Evolutionary conservation across 345 rosid species (phyloP), one percentile per base, ranked within the genome.

Genomic region (Eutrema yunnanense): DNA sequence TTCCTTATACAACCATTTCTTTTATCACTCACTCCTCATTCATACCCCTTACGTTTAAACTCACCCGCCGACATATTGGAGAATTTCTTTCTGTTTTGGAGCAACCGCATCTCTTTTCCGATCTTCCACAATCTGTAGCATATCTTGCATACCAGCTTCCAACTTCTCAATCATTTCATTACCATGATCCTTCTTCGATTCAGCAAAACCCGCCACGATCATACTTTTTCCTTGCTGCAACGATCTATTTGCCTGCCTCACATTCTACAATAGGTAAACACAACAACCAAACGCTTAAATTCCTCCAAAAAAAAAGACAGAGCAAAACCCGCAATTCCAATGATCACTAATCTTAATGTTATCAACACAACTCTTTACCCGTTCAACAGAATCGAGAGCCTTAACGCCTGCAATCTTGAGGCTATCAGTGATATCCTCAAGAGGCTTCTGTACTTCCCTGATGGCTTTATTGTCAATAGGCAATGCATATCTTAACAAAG

Each of bases 391-490:
- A 77, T 91, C 99, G 9, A 95, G 96, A 32, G 93, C 97, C 81
- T 82, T 91, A 44, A 89, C 78, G 29, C 99, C 97, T 27, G 99
- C 76, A 69, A 88, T 54, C 86, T 88, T 91, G 83, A 95, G 97
- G 79, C 95, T 86, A 19, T 95, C 96, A 0, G 97, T 84, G 78
- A 95, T 91, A 75, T 91, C 97, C 74, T 95, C 97, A 2, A 95
- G 96, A 1, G 99, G 99, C 67, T 89, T 95, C 56, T 95, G 99
- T 0, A 95, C 99, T 75, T 89, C 93, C 78, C 99, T 86, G 41
- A 89, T 84, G 72, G 99, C 96, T 73, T 89, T 91, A 63, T 88
- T 94, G 69, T 88, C 74, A 72, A 95, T 88, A 8, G 99, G 99
- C 80, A 95, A 84, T 8, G 96, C 99, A 74, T 91, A 73, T 79